Evolutionary conservation across 768 basidiomycete species (phyloP).

Genomic region (Gelatoporia subvermispora): DNA sequence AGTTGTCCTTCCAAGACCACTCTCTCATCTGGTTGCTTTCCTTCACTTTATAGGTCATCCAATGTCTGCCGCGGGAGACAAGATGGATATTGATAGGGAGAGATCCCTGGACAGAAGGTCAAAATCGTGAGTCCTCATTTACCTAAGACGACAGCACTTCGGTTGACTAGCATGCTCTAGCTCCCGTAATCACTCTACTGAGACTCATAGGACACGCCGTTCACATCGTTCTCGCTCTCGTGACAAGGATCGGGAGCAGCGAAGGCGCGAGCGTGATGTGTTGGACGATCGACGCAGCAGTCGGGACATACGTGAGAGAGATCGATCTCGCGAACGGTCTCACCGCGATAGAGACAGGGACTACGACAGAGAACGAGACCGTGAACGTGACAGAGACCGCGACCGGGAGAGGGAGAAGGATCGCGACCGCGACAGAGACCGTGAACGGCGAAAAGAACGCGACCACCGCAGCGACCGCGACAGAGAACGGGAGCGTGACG

Average conservation of each 20-base stretch:
- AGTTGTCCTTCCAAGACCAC: too few species aligned
- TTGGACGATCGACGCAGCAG: constrained; percentile 55
- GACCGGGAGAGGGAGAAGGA: constrained; percentile 32
- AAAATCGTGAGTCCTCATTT: constrained; percentile 29
- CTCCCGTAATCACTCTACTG: constrained; percentile 71
- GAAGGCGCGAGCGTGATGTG: constrained; percentile 49
- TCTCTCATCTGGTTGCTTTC: too few species aligned
- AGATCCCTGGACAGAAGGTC: constrained; percentile 23
- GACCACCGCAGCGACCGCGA: constrained; percentile 51
- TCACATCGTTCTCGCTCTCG: constrained; percentile 72
- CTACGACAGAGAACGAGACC: constrained; percentile 36
- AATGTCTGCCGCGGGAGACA: constrained; percentile 37
- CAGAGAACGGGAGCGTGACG: constrained; percentile 21
- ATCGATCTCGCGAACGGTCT: constrained; percentile 32
- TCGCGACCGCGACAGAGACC: constrained; percentile 37
- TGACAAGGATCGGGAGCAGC: constrained; percentile 54
- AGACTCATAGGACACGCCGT: constrained; percentile 66
- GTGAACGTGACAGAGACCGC: constrained; percentile 48
- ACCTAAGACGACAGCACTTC: neutral
- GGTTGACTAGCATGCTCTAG: constrained; percentile 17
- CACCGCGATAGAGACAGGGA: constrained; percentile 1
- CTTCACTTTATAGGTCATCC: constrained; percentile 26
- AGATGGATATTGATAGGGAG: constrained; percentile 58
- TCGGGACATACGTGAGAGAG: constrained; percentile 41
- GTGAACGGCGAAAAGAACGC: constrained; percentile 48